Conservation (phyloP, 1,284 basidiomycete species). For the Moniliella sp. region DNA sequence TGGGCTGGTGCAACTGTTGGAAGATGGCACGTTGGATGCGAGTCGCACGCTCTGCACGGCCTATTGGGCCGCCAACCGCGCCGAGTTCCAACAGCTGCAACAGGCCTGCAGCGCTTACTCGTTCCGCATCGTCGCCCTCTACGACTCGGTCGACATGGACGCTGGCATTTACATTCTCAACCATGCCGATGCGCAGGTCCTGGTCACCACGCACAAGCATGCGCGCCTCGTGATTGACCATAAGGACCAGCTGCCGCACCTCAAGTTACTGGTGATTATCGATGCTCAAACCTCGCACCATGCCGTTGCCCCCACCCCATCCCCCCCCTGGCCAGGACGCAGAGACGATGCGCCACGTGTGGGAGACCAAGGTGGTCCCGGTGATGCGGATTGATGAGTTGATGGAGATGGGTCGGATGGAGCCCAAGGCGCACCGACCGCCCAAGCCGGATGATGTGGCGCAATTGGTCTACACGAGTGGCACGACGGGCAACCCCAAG, state of each 20-base stretch:
- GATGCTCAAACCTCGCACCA: slow-evolving; percentile 6
- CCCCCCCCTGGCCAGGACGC: no score
- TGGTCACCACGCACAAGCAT: slow-evolving; percentile 27
- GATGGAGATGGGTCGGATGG: slow-evolving; percentile 18
- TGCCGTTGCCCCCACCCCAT: slow-evolving; percentile 6
- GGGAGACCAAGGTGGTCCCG: neutral
- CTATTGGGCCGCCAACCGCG: slow-evolving; percentile 35
- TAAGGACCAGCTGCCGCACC: slow-evolving; percentile 17
- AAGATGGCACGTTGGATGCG: slow-evolving; percentile 26
- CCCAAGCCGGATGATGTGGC: slow-evolving; percentile 43
- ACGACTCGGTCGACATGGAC: slow-evolving; percentile 28
- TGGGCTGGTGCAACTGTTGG: slow-evolving; percentile 37
- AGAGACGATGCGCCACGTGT: no score
- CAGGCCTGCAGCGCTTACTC: slow-evolving; percentile 18
- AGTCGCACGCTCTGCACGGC: slow-evolving; percentile 38
- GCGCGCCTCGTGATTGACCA: slow-evolving; percentile 15
- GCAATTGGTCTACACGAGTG: slow-evolving; percentile 72
- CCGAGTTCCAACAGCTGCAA: slow-evolving; percentile 21
- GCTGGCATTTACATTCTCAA: slow-evolving; percentile 27
- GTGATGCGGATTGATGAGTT: slow-evolving; percentile 12
- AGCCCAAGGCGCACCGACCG: slow-evolving; percentile 45
- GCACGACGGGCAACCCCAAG: slow-evolving; percentile 40
- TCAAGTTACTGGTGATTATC: slow-evolving; percentile 24
- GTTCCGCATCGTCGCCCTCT: slow-evolving; percentile 17
- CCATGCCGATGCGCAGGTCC: slow-evolving; percentile 19